A percentile compares a stretch with the other conserved stretches of the same genome.
Conservation (phyloP, 192 early-diverging fungal species). For the Funneliformis geosporum region DNA sequence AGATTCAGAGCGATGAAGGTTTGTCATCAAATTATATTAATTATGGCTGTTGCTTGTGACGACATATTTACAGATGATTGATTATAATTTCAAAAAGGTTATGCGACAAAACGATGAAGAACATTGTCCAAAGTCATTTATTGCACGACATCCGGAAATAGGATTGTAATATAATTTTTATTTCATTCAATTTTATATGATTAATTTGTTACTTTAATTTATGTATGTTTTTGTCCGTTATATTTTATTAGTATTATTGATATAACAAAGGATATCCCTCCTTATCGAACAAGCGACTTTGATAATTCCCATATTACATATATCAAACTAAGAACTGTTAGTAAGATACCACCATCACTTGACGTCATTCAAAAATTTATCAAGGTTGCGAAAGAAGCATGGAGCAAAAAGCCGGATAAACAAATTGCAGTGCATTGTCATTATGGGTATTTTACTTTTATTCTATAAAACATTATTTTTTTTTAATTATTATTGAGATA, state of each 20-base stretch:
- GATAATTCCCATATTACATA: constrained; percentile 54
- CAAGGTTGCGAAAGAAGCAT: constrained; percentile 40
- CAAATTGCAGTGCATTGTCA: constrained; percentile 64
- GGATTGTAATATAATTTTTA: neutral
- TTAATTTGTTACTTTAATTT: neutral
- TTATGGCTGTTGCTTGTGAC: neutral
- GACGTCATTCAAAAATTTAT: constrained; percentile 51
- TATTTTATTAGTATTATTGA: constrained; percentile 49
- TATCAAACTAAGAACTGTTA: constrained; percentile 50
- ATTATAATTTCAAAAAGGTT: constrained; percentile 15
- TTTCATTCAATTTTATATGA: neutral
- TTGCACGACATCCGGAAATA: constrained; percentile 56
- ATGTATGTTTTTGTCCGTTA: neutral
- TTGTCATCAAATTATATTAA: neutral
- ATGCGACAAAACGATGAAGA: constrained; percentile 58
- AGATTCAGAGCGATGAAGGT: constrained; percentile 60
- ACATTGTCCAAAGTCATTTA: constrained; percentile 51
- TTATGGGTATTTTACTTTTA: constrained; percentile 47
- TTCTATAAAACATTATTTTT: neutral
- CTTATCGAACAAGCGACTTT: constrained; percentile 56
- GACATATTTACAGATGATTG: too few relatives aligned
- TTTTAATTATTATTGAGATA: neutral
- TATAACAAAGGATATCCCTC: constrained; percentile 52
- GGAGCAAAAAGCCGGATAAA: constrained; percentile 48
- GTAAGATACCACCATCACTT: constrained; percentile 53